Evolutionary conservation across 257 asterid species (phyloP), one percentile per base, ranked within the genome.

Genomic region (Petunia axillaris): DNA sequence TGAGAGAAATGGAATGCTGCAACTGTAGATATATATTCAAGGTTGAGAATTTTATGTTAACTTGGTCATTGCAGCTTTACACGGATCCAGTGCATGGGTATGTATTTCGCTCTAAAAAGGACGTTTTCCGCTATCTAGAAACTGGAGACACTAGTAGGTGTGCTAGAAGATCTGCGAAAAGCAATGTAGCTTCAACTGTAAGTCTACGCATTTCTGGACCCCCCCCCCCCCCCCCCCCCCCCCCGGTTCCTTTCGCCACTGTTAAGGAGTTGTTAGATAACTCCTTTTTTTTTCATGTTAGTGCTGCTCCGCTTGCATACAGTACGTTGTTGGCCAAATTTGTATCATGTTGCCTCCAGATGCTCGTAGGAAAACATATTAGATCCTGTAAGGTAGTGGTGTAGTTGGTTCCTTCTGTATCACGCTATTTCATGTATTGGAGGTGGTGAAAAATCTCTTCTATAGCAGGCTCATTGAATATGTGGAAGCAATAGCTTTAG

Each of bases 61-160:
- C 81, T 78, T 78, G 38, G 50, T 78, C 73, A 60, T 74, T 67
- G 39, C 80, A 78, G 85, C 7, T 54, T 63, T 82, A 78, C 79
- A 62, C 36, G 4, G 82, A 82, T 16, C 82, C 85, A 35, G 79
- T 70, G 36, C 65, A 70, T 59, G 82, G 82, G 9, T 70, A 82
- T 59, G 48, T 10, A 37, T 82, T 78, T 39, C 48, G 59, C n/a
- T 77, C 82, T 16, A 70, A 78, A 78, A 48, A 59, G 64, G 82
- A 82, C 46, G 68, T 50, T 38, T 25, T 50, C 4, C 66, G 82
- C 43, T 82, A 82, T 71, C 58, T 82, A 48, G 79, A 82, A 60
- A 57, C 80, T 52, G 76, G 76, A 53, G 82, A 82, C 39, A 54
- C 80, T 58, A 58, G 64, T 46, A 82, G 46, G 43, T 82, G 75